Evolutionary conservation across 164 flowering plant species (phyloP), one percentile per base, ranked within the genome.

Genomic region (Annona cherimola): DNA sequence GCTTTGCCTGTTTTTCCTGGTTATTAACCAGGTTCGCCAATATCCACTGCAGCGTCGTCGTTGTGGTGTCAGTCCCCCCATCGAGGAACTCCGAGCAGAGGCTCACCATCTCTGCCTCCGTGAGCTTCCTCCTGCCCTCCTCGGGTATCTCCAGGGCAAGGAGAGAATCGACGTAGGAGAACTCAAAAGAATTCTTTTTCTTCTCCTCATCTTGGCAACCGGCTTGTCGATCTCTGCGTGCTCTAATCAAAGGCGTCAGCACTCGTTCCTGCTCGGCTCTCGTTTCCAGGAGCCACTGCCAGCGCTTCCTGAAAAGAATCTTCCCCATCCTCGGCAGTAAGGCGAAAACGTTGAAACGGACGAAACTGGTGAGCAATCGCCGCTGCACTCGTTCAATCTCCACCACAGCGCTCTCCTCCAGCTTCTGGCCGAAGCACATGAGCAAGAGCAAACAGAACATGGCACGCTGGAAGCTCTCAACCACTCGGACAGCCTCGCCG

Each of bases 391-490:
- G 3, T n/a, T 79, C 82, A 8, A 84, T 75, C 8, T 83, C 72
- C 16, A 45, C 44, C 1, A 86, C 72, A 5, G 35, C 60, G 1
- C 72, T 41, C 50, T 84, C 87, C 1, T 81, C 81, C 3, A 83
- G 39, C 42, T 71, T 73, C 18, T 80, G 82, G 3, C 87, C 87
- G n/a, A 86, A 84, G 73, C 89, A 86, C 84, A 86, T 83, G 68
- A 72, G 43, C 39, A 75, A 74, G 2, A 84, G 67, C 68, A 82
- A 69, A 18, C 81, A 72, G 63, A 83, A 83, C 80, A 85, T 70
- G 45, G 85, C 75, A 63, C 63, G 70, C 55, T 66, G 82, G 63
- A 79, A 70, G 18, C 73, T 74, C 41, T 75, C 77, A 35, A 61
- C 39, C 14, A 80, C 80, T 1, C 59, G 39, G 40, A 80, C 81